Conservation (phyloP, 2,329 filamentous ascomycete species). For the Alternaria gaisen region DNA sequence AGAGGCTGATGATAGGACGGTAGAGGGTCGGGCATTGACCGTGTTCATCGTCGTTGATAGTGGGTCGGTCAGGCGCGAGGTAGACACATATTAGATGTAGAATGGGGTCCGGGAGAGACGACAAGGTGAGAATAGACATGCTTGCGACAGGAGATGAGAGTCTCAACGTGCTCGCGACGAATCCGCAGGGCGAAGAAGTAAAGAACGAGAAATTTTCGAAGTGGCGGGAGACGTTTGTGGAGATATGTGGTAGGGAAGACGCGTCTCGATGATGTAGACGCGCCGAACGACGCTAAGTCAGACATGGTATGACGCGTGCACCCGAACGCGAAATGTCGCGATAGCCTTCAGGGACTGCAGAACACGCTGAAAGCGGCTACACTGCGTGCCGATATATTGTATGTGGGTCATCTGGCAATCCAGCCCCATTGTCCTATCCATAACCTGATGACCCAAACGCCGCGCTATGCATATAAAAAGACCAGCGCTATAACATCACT, state of each 20-base stretch:
- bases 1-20: conserved; percentile 16
- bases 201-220: neutral
- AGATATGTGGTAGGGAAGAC: conserved; percentile 1
- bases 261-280: conserved; percentile 21
- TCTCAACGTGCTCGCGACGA: neutral
- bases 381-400: neutral
- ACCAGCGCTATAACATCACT: neutral
- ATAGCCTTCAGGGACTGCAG: neutral
- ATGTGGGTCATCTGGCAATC: neutral
- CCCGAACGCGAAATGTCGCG: neutral
- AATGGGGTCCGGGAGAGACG: conserved; percentile 13
- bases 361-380: neutral
- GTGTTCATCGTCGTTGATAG: conserved; percentile 11
- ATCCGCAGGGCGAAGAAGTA: neutral
- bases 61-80: conserved; percentile 11
- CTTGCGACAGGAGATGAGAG: neutral
- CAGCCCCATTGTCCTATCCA: neutral
- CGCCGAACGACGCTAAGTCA: conserved; percentile 13
- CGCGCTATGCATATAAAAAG: conserved; percentile 30
- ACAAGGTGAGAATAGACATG: conserved; percentile 3
- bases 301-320: neutral
- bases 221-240: neutral
- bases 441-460: conserved; percentile 20
- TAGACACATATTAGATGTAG: conserved; percentile 16
- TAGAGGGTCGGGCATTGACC: conserved; percentile 12